Evolutionary conservation across 2,329 filamentous ascomycete genomes (phyloP).

Genomic region (Paecilomyces niveus): DNA sequence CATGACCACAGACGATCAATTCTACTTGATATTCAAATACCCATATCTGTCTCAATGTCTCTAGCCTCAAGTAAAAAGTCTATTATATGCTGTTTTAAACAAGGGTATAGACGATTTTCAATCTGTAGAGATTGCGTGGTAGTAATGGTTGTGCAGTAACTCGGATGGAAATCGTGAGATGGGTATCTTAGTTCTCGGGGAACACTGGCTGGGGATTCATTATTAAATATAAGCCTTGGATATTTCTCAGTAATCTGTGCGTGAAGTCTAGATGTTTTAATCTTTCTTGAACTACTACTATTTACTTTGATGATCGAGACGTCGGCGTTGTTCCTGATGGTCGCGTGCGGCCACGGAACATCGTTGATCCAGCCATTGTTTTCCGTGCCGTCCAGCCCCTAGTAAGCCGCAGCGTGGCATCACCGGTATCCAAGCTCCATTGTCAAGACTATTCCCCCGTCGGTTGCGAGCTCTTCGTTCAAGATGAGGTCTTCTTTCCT

Average conservation of each 20-base stretch:
- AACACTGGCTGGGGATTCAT: not conserved
- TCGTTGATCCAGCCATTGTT: conserved; percentile 16
- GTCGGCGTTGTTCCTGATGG: not conserved
- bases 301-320: too few relatives aligned
- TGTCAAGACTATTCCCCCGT: conserved; percentile 8
- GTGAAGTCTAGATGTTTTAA: not conserved
- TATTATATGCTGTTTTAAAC: too few relatives aligned
- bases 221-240: not conserved
- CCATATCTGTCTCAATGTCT: not conserved
- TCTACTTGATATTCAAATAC: not conserved
- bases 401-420: conserved; percentile 26
- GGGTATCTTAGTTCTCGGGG: not conserved
- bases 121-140: too few relatives aligned
- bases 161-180: not conserved
- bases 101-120: too few relatives aligned
- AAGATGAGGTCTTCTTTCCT: conserved; percentile 24
- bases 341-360: conserved; percentile 16
- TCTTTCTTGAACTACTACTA: too few relatives aligned
- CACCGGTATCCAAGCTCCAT: conserved; percentile 16
- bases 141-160: too few relatives aligned
- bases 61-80: too few relatives aligned
- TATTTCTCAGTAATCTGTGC: not conserved
- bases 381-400: conserved; percentile 12
- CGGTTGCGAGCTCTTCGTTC: conserved; percentile 9
- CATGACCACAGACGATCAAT: not conserved